Evolutionary conservation across 768 basidiomycete genomes (phyloP).

Genomic region (Clathrus columnatus): DNA sequence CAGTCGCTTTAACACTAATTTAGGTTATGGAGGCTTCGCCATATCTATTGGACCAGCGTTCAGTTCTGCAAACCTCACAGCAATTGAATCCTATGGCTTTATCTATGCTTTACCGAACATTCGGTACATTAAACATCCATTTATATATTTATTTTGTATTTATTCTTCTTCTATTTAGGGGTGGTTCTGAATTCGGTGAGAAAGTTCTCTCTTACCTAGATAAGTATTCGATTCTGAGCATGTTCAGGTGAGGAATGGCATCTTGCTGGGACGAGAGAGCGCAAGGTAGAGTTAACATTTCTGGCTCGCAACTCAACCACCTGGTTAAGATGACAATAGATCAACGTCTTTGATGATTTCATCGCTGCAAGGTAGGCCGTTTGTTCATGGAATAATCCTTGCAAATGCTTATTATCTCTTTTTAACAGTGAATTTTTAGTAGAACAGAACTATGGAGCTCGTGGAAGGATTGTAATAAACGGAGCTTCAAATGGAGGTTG

Average conservation of each 20-base stretch:
- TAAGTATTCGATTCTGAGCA: not conserved
- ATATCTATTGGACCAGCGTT: constrained; percentile 67
- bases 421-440: constrained; percentile 61
- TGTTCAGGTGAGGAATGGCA: constrained; percentile 61
- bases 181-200: constrained; percentile 65
- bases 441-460: constrained; percentile 58
- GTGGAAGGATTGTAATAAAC: constrained; percentile 66
- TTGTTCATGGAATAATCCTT: constrained; percentile 10
- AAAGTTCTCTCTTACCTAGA: not conserved
- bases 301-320: too few species aligned
- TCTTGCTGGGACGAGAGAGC: constrained; percentile 55
- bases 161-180: constrained; percentile 30
- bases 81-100: constrained; percentile 61
- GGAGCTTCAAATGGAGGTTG: constrained; percentile 77
- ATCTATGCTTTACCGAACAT: constrained; percentile 43
- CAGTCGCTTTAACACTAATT: not conserved
- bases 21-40: constrained; percentile 78
- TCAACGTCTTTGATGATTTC: constrained; percentile 76
- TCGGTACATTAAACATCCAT: constrained; percentile 25
- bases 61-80: constrained; percentile 61
- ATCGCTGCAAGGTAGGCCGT: constrained; percentile 72
- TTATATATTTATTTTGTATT: not conserved
- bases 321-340: constrained; percentile 31
- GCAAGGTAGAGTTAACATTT: constrained; percentile 40
- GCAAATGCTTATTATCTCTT: not conserved